A percentile compares a stretch with the other conserved stretches of the same genome.
Evolutionary conservation across 805 yeast species (phyloP).

Genomic region (Metschnikowia chrysomelidarum): DNA sequence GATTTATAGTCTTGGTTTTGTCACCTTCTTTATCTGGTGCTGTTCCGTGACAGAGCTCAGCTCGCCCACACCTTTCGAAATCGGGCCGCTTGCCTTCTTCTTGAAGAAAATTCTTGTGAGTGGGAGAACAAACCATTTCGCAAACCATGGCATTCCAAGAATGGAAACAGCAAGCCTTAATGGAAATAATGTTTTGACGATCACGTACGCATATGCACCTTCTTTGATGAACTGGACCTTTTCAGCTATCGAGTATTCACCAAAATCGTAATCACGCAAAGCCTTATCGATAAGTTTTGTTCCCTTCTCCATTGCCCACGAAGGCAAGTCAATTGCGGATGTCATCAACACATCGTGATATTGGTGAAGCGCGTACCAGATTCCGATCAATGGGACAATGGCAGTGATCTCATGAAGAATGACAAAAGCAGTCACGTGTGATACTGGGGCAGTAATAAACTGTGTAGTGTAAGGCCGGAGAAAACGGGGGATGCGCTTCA

Average conservation of each 20-base stretch:
- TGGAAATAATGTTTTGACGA: constrained; percentile 61
- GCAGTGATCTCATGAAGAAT: constrained; percentile 76
- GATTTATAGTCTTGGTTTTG: constrained; percentile 35
- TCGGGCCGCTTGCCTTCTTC: constrained; percentile 2
- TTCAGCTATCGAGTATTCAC: constrained; percentile 42
- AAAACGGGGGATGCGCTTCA: constrained; percentile 47
- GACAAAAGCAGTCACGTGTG: constrained; percentile 62
- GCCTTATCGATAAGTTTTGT: constrained; percentile 54
- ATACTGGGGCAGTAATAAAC: constrained; percentile 54
- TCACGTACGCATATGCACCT: constrained; percentile 73
- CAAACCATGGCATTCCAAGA: constrained; percentile 56
- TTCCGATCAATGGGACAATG: constrained; percentile 60
- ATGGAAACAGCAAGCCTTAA: constrained; percentile 50
- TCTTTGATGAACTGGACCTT: constrained; percentile 57
- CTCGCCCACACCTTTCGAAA: constrained; percentile 1
- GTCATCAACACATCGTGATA: constrained; percentile 41
- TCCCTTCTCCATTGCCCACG: constrained; percentile 61
- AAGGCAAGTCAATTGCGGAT: constrained; percentile 52
- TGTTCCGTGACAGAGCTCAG: constrained; percentile 7
- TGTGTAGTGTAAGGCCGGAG: constrained; percentile 49
- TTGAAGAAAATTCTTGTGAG: constrained; percentile 23
- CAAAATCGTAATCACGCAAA: constrained; percentile 37
- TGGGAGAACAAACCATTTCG: constrained; percentile 51
- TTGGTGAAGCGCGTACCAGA: constrained; percentile 67
- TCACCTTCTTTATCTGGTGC: constrained; percentile 24